These are phyloP conservation scores for Hypoxylon sp. DNA, from an alignment of 2,329 filamentous ascomycete species.

Conservation along the genomic window DNA sequence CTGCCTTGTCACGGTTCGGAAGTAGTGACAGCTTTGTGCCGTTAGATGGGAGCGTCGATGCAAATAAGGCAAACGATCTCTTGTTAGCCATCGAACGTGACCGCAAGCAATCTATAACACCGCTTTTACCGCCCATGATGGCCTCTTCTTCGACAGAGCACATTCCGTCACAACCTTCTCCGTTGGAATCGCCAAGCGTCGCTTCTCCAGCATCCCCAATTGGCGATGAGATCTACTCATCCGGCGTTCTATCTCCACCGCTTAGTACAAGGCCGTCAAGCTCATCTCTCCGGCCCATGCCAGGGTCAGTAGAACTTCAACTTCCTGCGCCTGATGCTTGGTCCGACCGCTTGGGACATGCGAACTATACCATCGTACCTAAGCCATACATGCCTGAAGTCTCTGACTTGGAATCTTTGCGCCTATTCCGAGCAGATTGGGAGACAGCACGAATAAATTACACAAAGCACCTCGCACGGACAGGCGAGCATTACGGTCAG, in stretches of 20 bases:
- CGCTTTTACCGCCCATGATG: conserved; percentile 86
- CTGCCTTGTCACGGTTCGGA: conserved; percentile 74
- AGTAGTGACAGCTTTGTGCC: conserved; percentile 68
- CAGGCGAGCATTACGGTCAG: conserved; percentile 89
- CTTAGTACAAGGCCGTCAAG: conserved; percentile 83
- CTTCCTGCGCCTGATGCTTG: conserved; percentile 80
- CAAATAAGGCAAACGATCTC: conserved; percentile 66
- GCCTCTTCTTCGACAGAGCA: conserved; percentile 70
- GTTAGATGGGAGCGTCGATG: conserved; percentile 63
- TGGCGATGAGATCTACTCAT: conserved; percentile 58
- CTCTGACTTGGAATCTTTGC: conserved; percentile 70
- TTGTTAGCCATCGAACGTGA: conserved; percentile 69
- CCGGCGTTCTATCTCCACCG: conserved; percentile 73
- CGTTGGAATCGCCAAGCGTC: conserved; percentile 87
- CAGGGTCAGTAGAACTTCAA: conserved; percentile 59
- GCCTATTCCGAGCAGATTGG: conserved; percentile 83
- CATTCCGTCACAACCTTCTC: conserved; percentile 73
- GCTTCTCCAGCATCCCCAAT: conserved; percentile 76
- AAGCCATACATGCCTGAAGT: conserved; percentile 80
- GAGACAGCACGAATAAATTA: conserved; percentile 87
- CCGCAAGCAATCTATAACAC: conserved; percentile 79
- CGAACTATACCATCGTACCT: conserved; percentile 90
- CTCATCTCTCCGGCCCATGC: conserved; percentile 76
- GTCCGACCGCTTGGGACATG: conserved; percentile 88
- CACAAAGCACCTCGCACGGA: conserved; percentile 88